Evolutionary conservation across 2,329 filamentous ascomycete species (phyloP).

Genomic region (Paraconiothyrium brasiliense): DNA sequence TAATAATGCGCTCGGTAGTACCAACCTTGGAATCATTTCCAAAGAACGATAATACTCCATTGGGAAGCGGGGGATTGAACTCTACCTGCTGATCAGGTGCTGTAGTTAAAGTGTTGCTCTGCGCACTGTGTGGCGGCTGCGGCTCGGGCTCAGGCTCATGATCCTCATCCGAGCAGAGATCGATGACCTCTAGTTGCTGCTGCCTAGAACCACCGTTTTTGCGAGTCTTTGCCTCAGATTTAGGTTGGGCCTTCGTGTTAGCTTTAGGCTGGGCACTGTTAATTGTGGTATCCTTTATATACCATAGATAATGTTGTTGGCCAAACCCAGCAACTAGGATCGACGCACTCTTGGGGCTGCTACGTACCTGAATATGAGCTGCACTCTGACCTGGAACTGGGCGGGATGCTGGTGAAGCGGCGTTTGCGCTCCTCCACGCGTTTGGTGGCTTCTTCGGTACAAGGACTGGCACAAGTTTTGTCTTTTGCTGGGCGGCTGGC

Average conservation of each 20-base stretch:
- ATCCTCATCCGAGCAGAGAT: slow-evolving; percentile 23
- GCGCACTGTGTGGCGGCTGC: background rate
- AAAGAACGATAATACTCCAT: background rate
- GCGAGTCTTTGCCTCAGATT: background rate
- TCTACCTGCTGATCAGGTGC: background rate
- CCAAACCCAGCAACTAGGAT: background rate
- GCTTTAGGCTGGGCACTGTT: background rate
- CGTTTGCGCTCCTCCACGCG: background rate
- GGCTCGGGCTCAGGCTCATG: no score
- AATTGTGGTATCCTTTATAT: background rate
- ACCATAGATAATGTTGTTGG: no score
- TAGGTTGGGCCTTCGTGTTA: background rate
- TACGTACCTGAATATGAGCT: slow-evolving; percentile 1
- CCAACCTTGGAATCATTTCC: slow-evolving; percentile 1
- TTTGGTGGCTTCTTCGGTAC: background rate
- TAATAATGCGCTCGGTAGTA: background rate
- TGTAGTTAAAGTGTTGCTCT: background rate
- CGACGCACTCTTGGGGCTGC: background rate
- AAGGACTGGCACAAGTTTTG: background rate
- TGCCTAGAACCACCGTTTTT: background rate
- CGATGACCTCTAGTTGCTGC: background rate
- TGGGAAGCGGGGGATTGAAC: background rate
- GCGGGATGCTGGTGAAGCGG: background rate
- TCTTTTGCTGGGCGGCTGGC: background rate
- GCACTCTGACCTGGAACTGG: background rate